Base-by-base conservation (phyloP, 208 protist genomes). In the Crithidia thermophila region DNA sequence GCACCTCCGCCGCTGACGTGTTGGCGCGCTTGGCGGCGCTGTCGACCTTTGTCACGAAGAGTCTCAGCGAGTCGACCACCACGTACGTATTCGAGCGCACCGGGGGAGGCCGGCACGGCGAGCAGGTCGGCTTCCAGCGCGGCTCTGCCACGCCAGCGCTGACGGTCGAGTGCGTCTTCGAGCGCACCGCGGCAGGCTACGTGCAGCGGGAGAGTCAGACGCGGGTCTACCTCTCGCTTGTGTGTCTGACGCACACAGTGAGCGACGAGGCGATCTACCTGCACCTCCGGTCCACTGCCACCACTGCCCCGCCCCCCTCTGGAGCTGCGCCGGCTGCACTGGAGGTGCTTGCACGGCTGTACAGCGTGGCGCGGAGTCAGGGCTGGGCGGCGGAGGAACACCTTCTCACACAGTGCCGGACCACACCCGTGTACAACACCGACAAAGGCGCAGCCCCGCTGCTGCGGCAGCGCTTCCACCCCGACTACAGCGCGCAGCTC, bases 121-220 rank as follows among this genome's bases (percentile, higher is more conserved):
- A 51, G 20, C 21, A 20, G 45, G 45, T 23, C 14, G 28, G 49
- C 28, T 36, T 53, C 27, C 31, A 31, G 49, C 2, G 36, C 13
- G 49, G 49, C 49, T 14, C 2, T 7, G 9, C 5, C 6, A 23
- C 27, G 13, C 27, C 21, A 8, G 49, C 23, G 28, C 28, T 53
- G 28, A 53, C 49, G 49, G 49, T 53, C 27, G 23, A 53, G 49
- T 36, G 49, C 49, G 49, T 53, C 13, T 53, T 53, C 36, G 49
- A 53, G 27, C 13, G 7, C 14, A 8, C 11, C 3, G 9, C 49
- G 49, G 49, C 31, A 28, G 5, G 49, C 28, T 31, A 53, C 49
- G 27, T 36, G 9, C 49, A 36, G 14, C 14, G 36, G 27, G 27
- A 37, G 28, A 4, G 14, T n/a, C 31, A 33, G 27, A 16, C 49